A percentile compares a stretch with the other conserved stretches of the same genome.
These are phyloP conservation scores for Sarcomyxa edulis DNA, from an alignment of 768 basidiomycete species.

Conservation along the genomic window DNA sequence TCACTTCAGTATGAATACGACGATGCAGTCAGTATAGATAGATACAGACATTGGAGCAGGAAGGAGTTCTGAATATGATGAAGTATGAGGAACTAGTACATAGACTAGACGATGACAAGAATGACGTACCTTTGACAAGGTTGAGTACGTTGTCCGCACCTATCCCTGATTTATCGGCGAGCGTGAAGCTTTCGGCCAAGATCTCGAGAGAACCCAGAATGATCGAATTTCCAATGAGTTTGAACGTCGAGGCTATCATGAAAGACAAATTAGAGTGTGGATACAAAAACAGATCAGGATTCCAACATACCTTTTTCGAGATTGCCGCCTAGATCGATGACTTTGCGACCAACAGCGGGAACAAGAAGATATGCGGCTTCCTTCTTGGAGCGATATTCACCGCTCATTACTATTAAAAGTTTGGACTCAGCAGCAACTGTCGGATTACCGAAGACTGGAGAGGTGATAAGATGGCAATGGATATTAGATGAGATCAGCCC, in stretches of 20 bases:
- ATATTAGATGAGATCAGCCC: constrained; percentile 51
- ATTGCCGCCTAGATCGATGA: constrained; percentile 79
- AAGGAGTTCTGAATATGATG: constrained; percentile 45
- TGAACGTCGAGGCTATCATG: constrained; percentile 60
- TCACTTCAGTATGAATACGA: no score
- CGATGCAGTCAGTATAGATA: no score
- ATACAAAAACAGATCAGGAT: background rate
- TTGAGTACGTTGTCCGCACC: constrained; percentile 51
- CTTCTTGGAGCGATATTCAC: constrained; percentile 79
- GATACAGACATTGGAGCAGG: constrained; percentile 53
- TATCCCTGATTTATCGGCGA: constrained; percentile 82
- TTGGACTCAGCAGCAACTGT: constrained; percentile 57
- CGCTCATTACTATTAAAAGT: constrained; percentile 73
- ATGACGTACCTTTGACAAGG: constrained; percentile 50
- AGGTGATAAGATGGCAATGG: constrained; percentile 61
- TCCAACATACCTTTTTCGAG: constrained; percentile 62
- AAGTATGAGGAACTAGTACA: constrained; percentile 3
- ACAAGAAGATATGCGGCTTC: constrained; percentile 73
- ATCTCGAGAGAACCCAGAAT: constrained; percentile 76
- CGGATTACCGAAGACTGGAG: constrained; percentile 77
- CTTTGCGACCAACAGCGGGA: constrained; percentile 73
- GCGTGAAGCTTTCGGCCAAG: constrained; percentile 77
- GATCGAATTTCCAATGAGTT: constrained; percentile 77
- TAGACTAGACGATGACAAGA: background rate
- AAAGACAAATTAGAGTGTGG: background rate